These are phyloP conservation scores for Ilex paraguariensis DNA, from an alignment of 305 asterid species.

Conservation along the genomic window DNA sequence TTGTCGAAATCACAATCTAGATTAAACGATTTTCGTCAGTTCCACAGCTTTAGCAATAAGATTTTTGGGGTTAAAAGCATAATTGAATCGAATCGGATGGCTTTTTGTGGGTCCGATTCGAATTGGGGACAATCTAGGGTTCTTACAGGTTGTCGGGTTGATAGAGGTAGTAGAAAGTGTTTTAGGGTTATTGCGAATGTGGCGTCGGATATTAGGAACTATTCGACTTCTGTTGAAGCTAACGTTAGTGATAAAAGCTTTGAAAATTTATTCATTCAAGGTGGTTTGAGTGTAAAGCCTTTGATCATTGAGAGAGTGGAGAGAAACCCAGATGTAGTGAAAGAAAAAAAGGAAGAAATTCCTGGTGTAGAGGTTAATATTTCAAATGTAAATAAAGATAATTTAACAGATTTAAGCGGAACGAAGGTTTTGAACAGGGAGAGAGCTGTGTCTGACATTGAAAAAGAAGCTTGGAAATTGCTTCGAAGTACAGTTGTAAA, in stretches of 20 bases:
- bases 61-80: conserved; percentile 30
- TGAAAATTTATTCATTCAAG: conserved; percentile 47
- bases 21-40: conserved; percentile 18
- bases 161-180: conserved; percentile 16
- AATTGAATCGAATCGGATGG: conserved; percentile 28
- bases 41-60: conserved; percentile 21
- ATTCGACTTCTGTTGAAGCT: conserved; percentile 42
- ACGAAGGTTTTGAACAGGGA: conserved; percentile 22
- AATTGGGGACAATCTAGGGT: conserved; percentile 34
- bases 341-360: conserved; percentile 13
- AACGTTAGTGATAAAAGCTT: conserved; percentile 34
- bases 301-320: conserved; percentile 29
- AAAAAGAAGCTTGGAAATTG: conserved; percentile 71
- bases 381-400: conserved; percentile 26
- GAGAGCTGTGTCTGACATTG: conserved; percentile 44
- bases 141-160: conserved; percentile 15
- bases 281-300: conserved; percentile 44
- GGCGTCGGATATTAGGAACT: conserved; percentile 39
- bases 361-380: conserved; percentile 12
- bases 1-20: conserved; percentile 42
- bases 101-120: conserved; percentile 43
- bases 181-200: conserved; percentile 30
- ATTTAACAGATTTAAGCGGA: conserved; percentile 15
- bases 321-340: conserved; percentile 19
- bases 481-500: conserved; percentile 56